Base-by-base conservation (phyloP, 225 moss, liverwort and hornwort species). In the Antitrichia curtipendula region DNA sequence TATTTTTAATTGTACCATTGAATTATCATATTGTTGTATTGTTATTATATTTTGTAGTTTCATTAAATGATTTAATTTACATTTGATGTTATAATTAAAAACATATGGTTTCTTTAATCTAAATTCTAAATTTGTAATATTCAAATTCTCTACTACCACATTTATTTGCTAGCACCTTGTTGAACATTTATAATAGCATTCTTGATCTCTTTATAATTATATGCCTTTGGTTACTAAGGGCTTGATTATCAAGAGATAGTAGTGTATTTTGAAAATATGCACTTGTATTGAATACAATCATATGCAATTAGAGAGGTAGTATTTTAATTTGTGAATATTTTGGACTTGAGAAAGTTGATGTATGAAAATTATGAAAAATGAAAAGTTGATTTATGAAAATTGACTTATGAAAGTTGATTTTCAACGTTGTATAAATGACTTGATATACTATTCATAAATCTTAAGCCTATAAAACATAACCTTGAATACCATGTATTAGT, bases 401-500 rank as follows among this genome's bases (percentile, higher is more conserved):
- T 24, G n/a, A n/a, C n/a, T n/a, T n/a, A 40, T 13, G 5, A 41
- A 41, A 69, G 24, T 14, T 25, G 1, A 25, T 24, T 24, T 13
- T 40, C 13, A 24, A 40, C 0, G 0, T 40, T 40, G 41, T 25
- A 27, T 8, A 70, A 41, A 70, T 70, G 25, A 27, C 5, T 70
- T 41, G 15, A 41, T 14, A 14, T 41, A 25, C 25, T 25, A 27
- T 15, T 70, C 5, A 27, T 8, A 70, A 15, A 8, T 70, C 14
- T 13, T 2, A 8, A 41, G 41, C 3, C 3, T 41, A 16, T 25
- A 15, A 41, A 40, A 27, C 1, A 29, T 5, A 41, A 41, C 3
- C 16, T 43, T 43, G 9, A 27, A 43, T 2, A 43, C 3, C 0
- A 27, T 43, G 1, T 27, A 41, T 0, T 41, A 16, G 1, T 27